Percentiles rank a stretch among this genome's conserved stretches.
phyloP scores from a whole-genome alignment of 805 yeast species.

The Spathaspora hagerdaliae region DNA sequence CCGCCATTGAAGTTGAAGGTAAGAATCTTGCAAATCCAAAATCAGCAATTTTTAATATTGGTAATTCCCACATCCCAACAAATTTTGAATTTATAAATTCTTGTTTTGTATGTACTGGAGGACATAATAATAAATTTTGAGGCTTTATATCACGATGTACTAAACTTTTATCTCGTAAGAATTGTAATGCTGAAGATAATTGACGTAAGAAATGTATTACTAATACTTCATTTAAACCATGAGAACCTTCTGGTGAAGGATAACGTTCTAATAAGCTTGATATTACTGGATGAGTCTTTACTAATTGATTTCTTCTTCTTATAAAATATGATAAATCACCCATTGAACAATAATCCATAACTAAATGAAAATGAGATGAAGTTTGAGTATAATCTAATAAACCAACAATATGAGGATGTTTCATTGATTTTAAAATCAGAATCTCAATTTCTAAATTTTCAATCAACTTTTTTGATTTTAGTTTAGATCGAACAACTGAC shows the following conservation, averaged over 20 bases:
- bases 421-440: conserved; percentile 77
- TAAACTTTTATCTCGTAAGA: conserved; percentile 75
- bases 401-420: conserved; percentile 91
- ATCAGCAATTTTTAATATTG: conserved; percentile 90
- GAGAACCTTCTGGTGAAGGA: conserved; percentile 74
- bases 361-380: conserved; percentile 71
- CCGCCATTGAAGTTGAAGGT: conserved; percentile 92
- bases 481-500: conserved; percentile 75
- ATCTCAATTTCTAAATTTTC: conserved; percentile 94
- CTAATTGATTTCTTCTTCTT: conserved; percentile 66
- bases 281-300: conserved; percentile 72
- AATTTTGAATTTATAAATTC: conserved; percentile 56
- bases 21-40: conserved; percentile 95
- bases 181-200: conserved; percentile 76
- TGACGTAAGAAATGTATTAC: conserved; percentile 86
- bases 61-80: conserved; percentile 84
- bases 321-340: conserved; percentile 92
- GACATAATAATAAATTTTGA: conserved; percentile 77
- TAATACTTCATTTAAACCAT: conserved; percentile 75
- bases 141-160: conserved; percentile 97
- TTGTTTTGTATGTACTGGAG: conserved; percentile 66
- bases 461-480: conserved; percentile 79
- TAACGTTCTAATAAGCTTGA: conserved; percentile 72
- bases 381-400: conserved; percentile 81
- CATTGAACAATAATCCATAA: conserved; percentile 95